Conservation (phyloP, 306 rosid genomes). For the Castanea sativa region DNA sequence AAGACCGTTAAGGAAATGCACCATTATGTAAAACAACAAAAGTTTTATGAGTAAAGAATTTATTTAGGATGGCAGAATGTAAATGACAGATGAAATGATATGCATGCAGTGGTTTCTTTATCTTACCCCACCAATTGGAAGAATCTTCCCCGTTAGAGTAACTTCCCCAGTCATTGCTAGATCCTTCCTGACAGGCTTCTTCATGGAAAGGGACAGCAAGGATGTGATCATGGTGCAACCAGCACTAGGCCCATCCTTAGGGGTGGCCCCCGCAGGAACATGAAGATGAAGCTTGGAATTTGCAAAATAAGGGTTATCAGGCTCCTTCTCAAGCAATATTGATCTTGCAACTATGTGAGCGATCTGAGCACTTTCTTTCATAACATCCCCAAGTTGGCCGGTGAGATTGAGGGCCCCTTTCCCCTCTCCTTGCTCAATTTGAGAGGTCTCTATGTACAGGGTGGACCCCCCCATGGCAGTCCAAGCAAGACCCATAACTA, state of each 20-base stretch:
- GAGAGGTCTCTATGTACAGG: slow-evolving; percentile 81
- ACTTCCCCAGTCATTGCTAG: slow-evolving; percentile 99
- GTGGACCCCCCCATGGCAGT: slow-evolving; percentile 99
- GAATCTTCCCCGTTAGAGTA: slow-evolving; percentile 93
- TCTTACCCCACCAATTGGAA: slow-evolving; percentile 99
- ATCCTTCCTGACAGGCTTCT: slow-evolving; percentile 85
- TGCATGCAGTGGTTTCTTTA: background rate
- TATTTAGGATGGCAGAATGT: background rate
- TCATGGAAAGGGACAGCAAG: slow-evolving; percentile 79
- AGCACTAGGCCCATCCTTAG: slow-evolving; percentile 99
- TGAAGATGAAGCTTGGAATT: slow-evolving; percentile 87
- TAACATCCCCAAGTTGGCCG: slow-evolving; percentile 99
- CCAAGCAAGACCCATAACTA: slow-evolving; percentile 99
- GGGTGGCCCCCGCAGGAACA: slow-evolving; percentile 98
- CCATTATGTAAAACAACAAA: background rate
- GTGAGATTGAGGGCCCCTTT: slow-evolving; percentile 75
- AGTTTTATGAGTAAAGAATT: background rate
- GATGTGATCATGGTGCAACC: slow-evolving; percentile 99
- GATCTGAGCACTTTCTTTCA: slow-evolving; percentile 99
- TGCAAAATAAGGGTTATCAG: slow-evolving; percentile 69
- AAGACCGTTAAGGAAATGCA: slow-evolving; percentile 2
- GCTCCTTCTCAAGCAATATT: slow-evolving; percentile 57
- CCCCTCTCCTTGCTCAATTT: slow-evolving; percentile 83
- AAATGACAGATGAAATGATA: slow-evolving; percentile 3
- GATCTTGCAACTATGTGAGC: slow-evolving; percentile 91